Percentiles rank a stretch among this genome's conserved stretches.
Evolutionary conservation across 2,329 filamentous ascomycete species (phyloP).

Genomic region (Fusarium stilboides): DNA sequence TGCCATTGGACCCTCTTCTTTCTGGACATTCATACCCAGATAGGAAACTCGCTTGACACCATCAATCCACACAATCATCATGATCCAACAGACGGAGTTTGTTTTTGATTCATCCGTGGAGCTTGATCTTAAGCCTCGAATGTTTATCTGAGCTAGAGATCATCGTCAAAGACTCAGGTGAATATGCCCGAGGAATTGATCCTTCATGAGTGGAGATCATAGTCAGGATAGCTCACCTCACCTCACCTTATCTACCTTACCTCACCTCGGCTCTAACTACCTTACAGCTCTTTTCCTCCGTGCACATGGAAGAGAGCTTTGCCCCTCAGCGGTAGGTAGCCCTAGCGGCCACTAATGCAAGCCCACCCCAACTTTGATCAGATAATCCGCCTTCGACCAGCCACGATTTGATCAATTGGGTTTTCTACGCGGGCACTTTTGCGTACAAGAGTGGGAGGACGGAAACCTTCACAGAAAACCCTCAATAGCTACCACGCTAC

Average conservation of each 20-base stretch:
- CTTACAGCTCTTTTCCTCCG: no score
- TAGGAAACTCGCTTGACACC: slow-evolving; percentile 20
- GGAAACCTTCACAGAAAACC: neutral
- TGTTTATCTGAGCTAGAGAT: neutral
- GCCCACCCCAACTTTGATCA: slow-evolving; percentile 11
- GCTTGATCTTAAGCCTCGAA: neutral
- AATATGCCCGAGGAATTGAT: neutral
- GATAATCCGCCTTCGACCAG: slow-evolving; percentile 1
- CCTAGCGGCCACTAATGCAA: slow-evolving; percentile 39
- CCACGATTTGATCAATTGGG: slow-evolving; percentile 16
- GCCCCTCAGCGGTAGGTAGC: slow-evolving; percentile 13
- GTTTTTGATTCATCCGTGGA: neutral
- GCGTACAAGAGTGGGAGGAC: slow-evolving; percentile 4
- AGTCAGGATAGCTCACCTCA: neutral
- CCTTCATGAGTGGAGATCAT: neutral
- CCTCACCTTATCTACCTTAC: neutral
- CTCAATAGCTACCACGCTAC: slow-evolving; percentile 2
- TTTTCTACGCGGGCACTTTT: slow-evolving; percentile 26
- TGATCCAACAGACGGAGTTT: neutral
- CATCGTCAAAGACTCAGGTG: neutral
- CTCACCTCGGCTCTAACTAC: no score
- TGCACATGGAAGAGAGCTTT: no score
- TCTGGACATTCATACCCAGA: slow-evolving; percentile 14
- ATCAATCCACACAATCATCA: slow-evolving; percentile 3
- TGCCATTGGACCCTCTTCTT: slow-evolving; percentile 17